Evolutionary conservation across 2,329 filamentous ascomycete genomes (phyloP), one percentile per base, ranked within the genome.

Genomic region (Onygenales sp.): DNA sequence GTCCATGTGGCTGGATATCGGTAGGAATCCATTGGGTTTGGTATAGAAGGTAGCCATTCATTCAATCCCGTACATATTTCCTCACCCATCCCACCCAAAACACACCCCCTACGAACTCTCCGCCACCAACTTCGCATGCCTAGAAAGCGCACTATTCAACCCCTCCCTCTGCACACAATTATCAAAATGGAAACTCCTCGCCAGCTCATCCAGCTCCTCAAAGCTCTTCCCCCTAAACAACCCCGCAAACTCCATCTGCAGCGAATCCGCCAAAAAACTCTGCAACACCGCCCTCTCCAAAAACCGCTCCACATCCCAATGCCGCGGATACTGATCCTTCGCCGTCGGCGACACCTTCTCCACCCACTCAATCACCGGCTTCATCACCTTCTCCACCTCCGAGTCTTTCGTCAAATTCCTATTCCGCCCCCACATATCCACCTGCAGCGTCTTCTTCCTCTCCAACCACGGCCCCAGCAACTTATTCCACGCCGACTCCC

Each of bases 361-460:
- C 1, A 80, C 72, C 54, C 70, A 70, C 5, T 72, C 64, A 49
- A 75, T 69, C 2, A 80, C 58, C 1, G 75, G 73, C 3, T 67
- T 63, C 42, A 72, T 61, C 1, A 73, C 70, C 13, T 72, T 68
- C 49, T 78, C 73, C 0, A 78, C 71, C 55, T 75, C 67, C 58
- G 58, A 63, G 56, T 53, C 70, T 61, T 62, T 70, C 3, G 21
- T 27, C 21, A 27, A 27, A 4, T 27, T 27, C 21, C 21, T 27
- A 39, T 67, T 64, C 43, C 69, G 65, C 0, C 78, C 80, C 80
- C 80, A 83, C 13, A 74, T 74, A 61, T 83, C 80, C 2, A 82
- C 67, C 27, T 77, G 76, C 2, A 80, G 67, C 0, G 62, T 59
- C 8, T 74, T 70, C 62, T 84, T 83, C 69, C 82, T 83, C 47